Evolutionary conservation across 2,329 filamentous ascomycete genomes (phyloP), one percentile per base, ranked within the genome.

Genomic region (Thelonectria rubi): DNA sequence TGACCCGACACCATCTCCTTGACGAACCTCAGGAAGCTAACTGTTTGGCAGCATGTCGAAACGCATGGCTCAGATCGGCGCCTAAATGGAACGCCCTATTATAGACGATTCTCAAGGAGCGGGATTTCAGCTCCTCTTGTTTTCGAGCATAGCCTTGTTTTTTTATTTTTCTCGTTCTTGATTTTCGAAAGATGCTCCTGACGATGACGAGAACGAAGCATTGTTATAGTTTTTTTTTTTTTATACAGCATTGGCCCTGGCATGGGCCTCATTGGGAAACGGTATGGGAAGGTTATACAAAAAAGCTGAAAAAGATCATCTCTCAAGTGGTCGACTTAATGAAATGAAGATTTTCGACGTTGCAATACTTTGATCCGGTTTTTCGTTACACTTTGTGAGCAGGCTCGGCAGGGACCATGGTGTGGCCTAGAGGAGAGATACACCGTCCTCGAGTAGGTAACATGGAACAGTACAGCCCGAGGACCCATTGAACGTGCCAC

Each of bases 21-120:
- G 42, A 37, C 51, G 49, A 20, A 24, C 24, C 5, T 58, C 24
- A 34, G 34, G 4, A 62, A 55, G 53, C 77, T 81, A 77, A 81
- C 69, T 55, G 47, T 48, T 39, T 10, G 46, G 69, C 65, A 89
- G 87, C 74, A 90, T 90, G 88, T 87, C 87, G 20, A 88, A 85
- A 79, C 82, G 85, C 67, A 85, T 88, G 81, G 79, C 83, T n/a
- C 78, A 81, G 64, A 78, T 85, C 18, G 65, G 26, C 45, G 60
- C 63, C 60, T 70, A 65, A 58, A 54, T 20, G 42, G 12, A 45
- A 12, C 3, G 15, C 37, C 37, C 10, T 42, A 42, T 45, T 53
- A 34, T 50, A 64, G 67, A 52, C 32, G 64, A 58, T 66, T 59
- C 30, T 60, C 48, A 39, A 50, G 39, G 56, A 65, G 61, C 64